Evolutionary conservation across 306 rosid genomes (phyloP).

Genomic region (Citrullus colocynthis): DNA sequence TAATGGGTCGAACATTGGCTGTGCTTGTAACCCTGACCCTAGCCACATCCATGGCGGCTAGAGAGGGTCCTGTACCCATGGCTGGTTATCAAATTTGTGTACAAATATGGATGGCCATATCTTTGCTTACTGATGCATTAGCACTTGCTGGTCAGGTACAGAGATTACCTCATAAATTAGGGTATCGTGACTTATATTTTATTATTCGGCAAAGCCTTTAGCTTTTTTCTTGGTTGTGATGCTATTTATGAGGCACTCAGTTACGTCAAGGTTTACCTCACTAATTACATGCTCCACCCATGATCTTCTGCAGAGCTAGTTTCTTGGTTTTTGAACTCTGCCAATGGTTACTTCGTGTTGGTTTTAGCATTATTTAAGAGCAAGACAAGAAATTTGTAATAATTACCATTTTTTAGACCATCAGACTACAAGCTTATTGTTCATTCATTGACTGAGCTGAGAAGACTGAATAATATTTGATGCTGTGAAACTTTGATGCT

Average conservation of each 20-base stretch:
- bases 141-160: slow-evolving; percentile 95
- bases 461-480: background rate
- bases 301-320: background rate
- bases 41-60: slow-evolving; percentile 81
- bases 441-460: no score
- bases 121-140: slow-evolving; percentile 85
- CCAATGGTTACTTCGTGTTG: background rate
- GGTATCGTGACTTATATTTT: background rate
- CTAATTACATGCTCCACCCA: background rate
- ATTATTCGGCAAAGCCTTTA: background rate
- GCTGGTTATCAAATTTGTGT: slow-evolving; percentile 90
- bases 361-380: background rate
- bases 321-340: background rate
- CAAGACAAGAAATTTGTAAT: background rate
- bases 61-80: slow-evolving; percentile 74
- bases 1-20: slow-evolving; percentile 71
- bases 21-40: slow-evolving; percentile 66
- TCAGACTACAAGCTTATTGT: background rate
- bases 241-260: background rate
- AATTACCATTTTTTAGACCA: background rate
- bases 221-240: background rate
- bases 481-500: background rate
- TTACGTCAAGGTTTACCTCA: background rate
- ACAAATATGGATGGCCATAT: slow-evolving; percentile 82
- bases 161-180: background rate